Conservation (phyloP, 129 eudicot genomes). For the Pseudognaphalium luteoalbum region DNA sequence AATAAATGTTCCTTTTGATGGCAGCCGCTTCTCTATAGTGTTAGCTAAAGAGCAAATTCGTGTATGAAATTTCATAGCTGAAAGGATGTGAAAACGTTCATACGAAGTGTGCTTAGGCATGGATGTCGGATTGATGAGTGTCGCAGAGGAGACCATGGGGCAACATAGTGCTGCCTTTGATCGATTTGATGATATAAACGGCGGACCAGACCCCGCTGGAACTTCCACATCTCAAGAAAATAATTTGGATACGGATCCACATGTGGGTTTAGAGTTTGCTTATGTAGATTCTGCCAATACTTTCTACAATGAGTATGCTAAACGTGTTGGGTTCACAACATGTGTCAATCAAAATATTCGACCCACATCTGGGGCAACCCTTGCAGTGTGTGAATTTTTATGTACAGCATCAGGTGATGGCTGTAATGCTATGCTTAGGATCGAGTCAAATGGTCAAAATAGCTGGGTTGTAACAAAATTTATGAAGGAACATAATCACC, state of each 20-base stretch:
- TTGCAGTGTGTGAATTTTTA: slow-evolving; percentile 37
- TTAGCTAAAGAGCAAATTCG: slow-evolving; percentile 1
- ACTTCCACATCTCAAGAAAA: slow-evolving; percentile 43
- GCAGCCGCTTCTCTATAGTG: not conserved
- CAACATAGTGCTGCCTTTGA: slow-evolving; percentile 49
- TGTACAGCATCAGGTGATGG: slow-evolving; percentile 52
- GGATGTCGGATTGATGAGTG: slow-evolving; percentile 49
- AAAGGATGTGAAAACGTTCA: slow-evolving; percentile 24
- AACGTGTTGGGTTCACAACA: slow-evolving; percentile 58
- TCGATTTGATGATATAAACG: slow-evolving; percentile 46
- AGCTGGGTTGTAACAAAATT: slow-evolving; percentile 64
- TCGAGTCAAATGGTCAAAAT: slow-evolving; percentile 46
- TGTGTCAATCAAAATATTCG: slow-evolving; percentile 36
- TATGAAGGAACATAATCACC: slow-evolving; percentile 61
- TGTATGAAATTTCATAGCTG: slow-evolving; percentile 13
- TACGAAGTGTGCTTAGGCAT: slow-evolving; percentile 27
- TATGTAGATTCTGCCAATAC: slow-evolving; percentile 64
- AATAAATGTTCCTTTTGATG: not conserved
- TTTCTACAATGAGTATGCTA: slow-evolving; percentile 75
- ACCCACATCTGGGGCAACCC: slow-evolving; percentile 38
- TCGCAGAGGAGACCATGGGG: slow-evolving; percentile 51
- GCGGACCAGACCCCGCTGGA: slow-evolving; percentile 42
- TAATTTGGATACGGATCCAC: slow-evolving; percentile 45
- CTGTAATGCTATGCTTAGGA: slow-evolving; percentile 67
- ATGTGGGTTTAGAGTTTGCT: slow-evolving; percentile 67